These are phyloP conservation scores for Elaphomyces granulatus DNA, from an alignment of 495 filamentous ascomycete genomes.

Conservation along the genomic window DNA sequence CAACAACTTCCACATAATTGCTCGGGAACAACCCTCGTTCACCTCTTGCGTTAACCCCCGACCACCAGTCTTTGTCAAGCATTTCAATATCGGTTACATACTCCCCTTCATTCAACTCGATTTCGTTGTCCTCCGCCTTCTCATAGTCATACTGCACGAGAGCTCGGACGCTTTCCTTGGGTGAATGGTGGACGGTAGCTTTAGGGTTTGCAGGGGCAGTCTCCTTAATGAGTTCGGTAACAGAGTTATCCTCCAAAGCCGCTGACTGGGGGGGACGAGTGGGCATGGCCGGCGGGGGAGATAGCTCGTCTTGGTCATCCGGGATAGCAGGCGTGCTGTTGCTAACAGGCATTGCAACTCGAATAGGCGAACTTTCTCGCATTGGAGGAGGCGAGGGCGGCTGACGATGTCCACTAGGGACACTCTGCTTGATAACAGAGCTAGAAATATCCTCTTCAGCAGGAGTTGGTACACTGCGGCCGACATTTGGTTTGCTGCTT, in stretches of 20 bases:
- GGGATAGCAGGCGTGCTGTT: slow-evolving; percentile 41
- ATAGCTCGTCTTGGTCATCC: slow-evolving; percentile 36
- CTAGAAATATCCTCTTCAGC: slow-evolving; percentile 14
- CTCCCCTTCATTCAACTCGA: slow-evolving; percentile 82
- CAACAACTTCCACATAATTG: slow-evolving; percentile 86
- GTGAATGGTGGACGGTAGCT: slow-evolving; percentile 26
- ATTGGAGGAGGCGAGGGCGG: slow-evolving; percentile 45
- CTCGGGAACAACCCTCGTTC: slow-evolving; percentile 86
- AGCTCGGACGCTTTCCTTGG: slow-evolving; percentile 46
- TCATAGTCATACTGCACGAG: slow-evolving; percentile 91
- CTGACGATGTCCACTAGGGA: background rate
- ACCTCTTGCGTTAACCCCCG: slow-evolving; percentile 68
- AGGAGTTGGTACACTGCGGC: slow-evolving; percentile 52
- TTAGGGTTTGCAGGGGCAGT: slow-evolving; percentile 47
- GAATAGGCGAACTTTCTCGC: slow-evolving; percentile 56
- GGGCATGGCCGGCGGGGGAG: slow-evolving; percentile 40
- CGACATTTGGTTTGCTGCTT: slow-evolving; percentile 44
- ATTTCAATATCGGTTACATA: slow-evolving; percentile 91
- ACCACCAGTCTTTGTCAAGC: slow-evolving; percentile 97
- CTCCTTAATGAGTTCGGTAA: slow-evolving; percentile 50
- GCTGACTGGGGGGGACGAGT: slow-evolving; percentile 41
- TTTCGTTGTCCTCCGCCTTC: slow-evolving; percentile 91
- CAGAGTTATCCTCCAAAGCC: slow-evolving; percentile 46
- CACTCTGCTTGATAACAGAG: slow-evolving; percentile 23
- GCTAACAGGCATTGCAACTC: slow-evolving; percentile 74